A percentile compares a stretch with the other conserved stretches of the same genome.
These are phyloP conservation scores for Zopfia rhizophila DNA, from an alignment of 2,329 filamentous ascomycete genomes.

Conservation along the genomic window DNA sequence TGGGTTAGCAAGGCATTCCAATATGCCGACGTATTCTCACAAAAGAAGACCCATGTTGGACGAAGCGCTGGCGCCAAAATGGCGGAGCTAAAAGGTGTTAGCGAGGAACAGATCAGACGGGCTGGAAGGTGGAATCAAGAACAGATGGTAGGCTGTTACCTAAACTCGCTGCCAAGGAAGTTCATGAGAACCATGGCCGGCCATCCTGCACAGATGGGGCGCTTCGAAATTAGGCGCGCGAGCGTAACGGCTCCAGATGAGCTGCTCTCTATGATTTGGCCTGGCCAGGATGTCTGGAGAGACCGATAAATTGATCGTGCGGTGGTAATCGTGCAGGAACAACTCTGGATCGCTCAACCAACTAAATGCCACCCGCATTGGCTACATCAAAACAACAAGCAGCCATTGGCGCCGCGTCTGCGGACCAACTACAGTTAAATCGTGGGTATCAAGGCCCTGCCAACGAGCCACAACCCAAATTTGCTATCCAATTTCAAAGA, in stretches of 20 bases:
- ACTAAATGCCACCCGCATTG: constrained; percentile 1
- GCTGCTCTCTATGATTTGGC: constrained; percentile 5
- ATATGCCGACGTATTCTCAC: constrained; percentile 1
- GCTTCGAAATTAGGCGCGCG: constrained; percentile 1
- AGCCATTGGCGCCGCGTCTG: too few species aligned
- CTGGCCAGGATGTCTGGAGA: constrained; percentile 4
- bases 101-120: constrained; percentile 2
- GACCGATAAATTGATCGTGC: too few species aligned
- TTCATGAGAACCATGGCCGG: constrained; percentile 7
- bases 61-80: background rate
- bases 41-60: constrained; percentile 9
- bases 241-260: background rate
- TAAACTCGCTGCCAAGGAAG: constrained; percentile 7
- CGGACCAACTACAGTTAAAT: too few species aligned
- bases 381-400: too few species aligned
- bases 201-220: constrained; percentile 2
- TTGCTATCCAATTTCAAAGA: too few species aligned
- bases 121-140: constrained; percentile 7
- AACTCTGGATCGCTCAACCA: constrained; percentile 2
- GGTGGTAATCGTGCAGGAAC: background rate
- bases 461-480: too few species aligned
- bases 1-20: constrained; percentile 1
- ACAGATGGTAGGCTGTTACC: constrained; percentile 9
- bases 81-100: constrained; percentile 6
- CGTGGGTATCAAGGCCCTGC: too few species aligned